Base-by-base conservation (phyloP, 2,329 filamentous ascomycete genomes). In the Venturia effusa region DNA sequence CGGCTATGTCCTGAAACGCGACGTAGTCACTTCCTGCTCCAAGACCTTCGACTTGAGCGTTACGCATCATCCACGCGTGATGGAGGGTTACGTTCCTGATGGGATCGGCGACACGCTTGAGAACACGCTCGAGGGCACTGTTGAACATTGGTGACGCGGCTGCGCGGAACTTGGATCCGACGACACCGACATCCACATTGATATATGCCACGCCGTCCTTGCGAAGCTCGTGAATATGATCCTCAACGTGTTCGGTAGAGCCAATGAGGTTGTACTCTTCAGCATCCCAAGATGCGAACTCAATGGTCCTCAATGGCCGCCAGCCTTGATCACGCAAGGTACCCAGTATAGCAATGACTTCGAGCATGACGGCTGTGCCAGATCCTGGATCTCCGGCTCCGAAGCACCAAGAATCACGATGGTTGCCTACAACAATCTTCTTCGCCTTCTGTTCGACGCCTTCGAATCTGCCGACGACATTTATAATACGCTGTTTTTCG, bases 231-330 rank as follows among this genome's bases (percentile, higher is more conserved):
- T 92, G 86, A 34, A 91, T 80, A 68, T 93, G 87, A 59, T 89
- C 88, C 76, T 99, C 94, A 57, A 99, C 94, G 70, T 89, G 93
- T 74, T 99, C 94, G 1, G 94, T 97, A 13, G 91, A 96, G 10
- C 94, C 94, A 65, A 96, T 89, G 57, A 94, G 79, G 74, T 97
- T 97, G 78, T 96, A 97, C 74, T 93, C 91, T 69, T 88, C 88
- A 4, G 85, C 94, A 74, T 99, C 94, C 94, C 94, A 99, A 40
- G 90, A 96, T 71, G 92, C 92, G 74, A 99, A 97, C 73, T 96
- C 89, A 67, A 99, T 96, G 3, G 91, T 95, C n/a, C 94, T 88
- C 19, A 96, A 80, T 1, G 94, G 94, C 32, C 89, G 84, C 94
- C 94, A 99, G 62, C 92, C 93, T 64, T 86, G 84, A 19, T 81